Evolutionary conservation across 352 stramenopile species (phyloP), one percentile per base, ranked within the genome.

Genomic region (Pythium oligandrum): DNA sequence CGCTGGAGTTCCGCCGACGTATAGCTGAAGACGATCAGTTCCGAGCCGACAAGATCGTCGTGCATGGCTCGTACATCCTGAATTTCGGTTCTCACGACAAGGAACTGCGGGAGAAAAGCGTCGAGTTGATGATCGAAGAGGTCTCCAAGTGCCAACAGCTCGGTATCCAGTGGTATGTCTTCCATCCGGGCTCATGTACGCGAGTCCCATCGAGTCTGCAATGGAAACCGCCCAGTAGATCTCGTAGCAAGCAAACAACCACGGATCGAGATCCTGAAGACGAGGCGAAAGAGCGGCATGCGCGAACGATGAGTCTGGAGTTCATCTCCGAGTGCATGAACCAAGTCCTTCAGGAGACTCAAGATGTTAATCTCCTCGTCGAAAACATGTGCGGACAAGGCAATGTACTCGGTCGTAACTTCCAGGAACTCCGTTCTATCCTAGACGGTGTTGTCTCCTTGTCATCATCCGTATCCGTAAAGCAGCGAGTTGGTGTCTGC

Each of bases 361-460:
- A 57, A 12, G 51, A 66, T 17, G 66, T 75, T 4, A 66, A 51
- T 9, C 61, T 81, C 5, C 59, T 69, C 26, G 53, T 76, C 1
- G 71, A 81, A 58, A 78, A 75, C 53, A 81, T 78, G 66, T 62
- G 57, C 42, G 62, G 59, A 3, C 71, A 81, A 51, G 71, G 71
- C 32, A 75, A 70, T 44, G 57, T 67, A 32, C 42, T 81, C 5
- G 68, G 68, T 0, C 51, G 63, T 8, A 48, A 61, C n/a, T 75
- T 81, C 39, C 12, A 61, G 7, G 68, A 81, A 48, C 49, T 81
- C 0, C 57, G 63, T 7, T 49, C 40, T 10, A 73, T 81, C 44
- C 50, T 81, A 7, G 63, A 73, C 7, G 48, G 39, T 4, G 58
- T 62, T 3, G 49, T 53, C 3, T 38, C 47, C 47, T 4, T 4